Conservation (phyloP, 78 protist genomes). For the Dictyostelium intermedium region DNA sequence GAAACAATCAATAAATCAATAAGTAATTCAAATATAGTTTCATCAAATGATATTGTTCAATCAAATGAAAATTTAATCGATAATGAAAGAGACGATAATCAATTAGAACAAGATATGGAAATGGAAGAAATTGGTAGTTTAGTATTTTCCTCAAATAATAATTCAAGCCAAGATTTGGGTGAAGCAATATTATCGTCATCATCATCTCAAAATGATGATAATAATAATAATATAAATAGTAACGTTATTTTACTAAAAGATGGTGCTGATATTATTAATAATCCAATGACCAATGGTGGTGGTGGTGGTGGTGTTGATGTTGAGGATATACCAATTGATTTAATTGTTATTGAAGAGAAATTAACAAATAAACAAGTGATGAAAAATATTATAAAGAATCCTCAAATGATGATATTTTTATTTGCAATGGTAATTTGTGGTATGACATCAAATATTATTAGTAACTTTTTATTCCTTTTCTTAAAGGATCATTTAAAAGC, state of each 20-base stretch:
- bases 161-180: not conserved
- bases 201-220: not conserved
- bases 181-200: not conserved
- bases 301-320: not conserved
- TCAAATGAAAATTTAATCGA: not conserved
- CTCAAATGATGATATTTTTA: slow-evolving; percentile 1
- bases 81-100: not conserved
- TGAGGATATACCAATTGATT: not conserved
- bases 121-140: not conserved
- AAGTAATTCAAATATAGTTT: not conserved
- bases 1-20: not conserved
- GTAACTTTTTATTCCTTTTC: slow-evolving; percentile 9
- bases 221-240: not conserved
- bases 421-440: slow-evolving; percentile 6
- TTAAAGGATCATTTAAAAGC: not conserved
- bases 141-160: not conserved
- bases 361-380: not conserved
- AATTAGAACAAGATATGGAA: not conserved
- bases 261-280: not conserved
- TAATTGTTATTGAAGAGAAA: not conserved
- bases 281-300: not conserved
- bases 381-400: not conserved
- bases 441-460: slow-evolving; percentile 7
- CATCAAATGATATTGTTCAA: not conserved
- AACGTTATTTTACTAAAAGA: not conserved